Percentiles rank a stretch among this genome's conserved stretches.
Evolutionary conservation across 1,139 yeast species (phyloP).

Genomic region (Debaryomyces singareniensis): DNA sequence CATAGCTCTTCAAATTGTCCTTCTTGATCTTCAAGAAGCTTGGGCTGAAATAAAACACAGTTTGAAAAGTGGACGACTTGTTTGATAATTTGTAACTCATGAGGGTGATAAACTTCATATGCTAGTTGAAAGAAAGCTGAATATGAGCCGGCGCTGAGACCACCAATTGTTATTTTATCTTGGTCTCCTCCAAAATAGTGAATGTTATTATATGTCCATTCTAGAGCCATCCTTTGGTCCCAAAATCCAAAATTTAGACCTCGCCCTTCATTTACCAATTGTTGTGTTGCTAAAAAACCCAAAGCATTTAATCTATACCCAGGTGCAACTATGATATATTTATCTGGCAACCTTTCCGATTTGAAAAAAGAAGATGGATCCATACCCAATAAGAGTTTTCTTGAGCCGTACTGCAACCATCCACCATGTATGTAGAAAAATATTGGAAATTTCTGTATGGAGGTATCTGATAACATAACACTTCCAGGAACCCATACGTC

Average conservation of each 20-base stretch:
- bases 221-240: constrained; percentile 32
- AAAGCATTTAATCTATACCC: constrained; percentile 34
- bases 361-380: constrained; percentile 3
- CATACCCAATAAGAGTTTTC: constrained; percentile 10
- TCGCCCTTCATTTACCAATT: constrained; percentile 11
- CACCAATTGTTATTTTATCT: constrained; percentile 6
- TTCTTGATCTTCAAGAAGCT: constrained; percentile 21
- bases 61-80: constrained; percentile 27
- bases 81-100: constrained; percentile 25
- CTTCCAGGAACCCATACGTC: constrained; percentile 35
- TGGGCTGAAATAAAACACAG: constrained; percentile 27
- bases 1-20: constrained; percentile 28
- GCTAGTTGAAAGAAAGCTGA: constrained; percentile 24
- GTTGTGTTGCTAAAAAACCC: constrained; percentile 28
- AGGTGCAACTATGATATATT: constrained; percentile 29
- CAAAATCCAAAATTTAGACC: constrained; percentile 30
- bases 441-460: constrained; percentile 25
- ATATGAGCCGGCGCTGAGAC: constrained; percentile 17
- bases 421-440: constrained; percentile 35
- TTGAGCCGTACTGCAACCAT: constrained; percentile 30
- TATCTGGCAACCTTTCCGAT: constrained; percentile 11
- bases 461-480: constrained; percentile 2
- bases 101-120: constrained; percentile 15
- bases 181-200: constrained; percentile 19
- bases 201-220: constrained; percentile 29